Base-by-base conservation (phyloP, 495 filamentous ascomycete species). In the Tricharina praecox region DNA sequence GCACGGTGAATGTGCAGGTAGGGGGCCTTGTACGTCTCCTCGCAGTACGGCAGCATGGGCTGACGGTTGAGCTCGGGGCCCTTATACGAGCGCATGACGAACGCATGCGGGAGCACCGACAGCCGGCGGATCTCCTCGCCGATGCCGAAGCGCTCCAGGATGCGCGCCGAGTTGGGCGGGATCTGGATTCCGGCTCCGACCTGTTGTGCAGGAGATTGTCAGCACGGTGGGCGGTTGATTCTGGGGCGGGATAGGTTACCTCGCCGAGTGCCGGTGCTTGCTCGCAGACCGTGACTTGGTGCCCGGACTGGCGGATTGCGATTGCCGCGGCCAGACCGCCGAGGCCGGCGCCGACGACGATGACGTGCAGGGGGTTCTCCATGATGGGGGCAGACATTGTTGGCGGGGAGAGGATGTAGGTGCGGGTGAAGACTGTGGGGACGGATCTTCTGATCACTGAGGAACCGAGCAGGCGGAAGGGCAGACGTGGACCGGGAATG, bases 1-100 rank as follows among this genome's bases (percentile, higher is more conserved):
- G 69, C 72, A 24, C 73, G 66, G 58, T 75, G 71, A 15, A 76
- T 49, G 46, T 70, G 68, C 64, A 63, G 69, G 60, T 74, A 76
- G 13, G 73, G 72, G 8, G 62, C 64, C 4, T 61, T 60, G 50
- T 75, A 74, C 16, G 61, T 64, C 11, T 64, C 54, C 19, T 60
- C 53, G 24, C 68, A 61, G 16, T 63, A 59, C 0, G 55, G 55
- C 7, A 63, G 52, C 21, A 65, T 54, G 9, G 61, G 55, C 5
- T 62, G 28, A 0, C 53, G 50, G 18, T 62, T 48, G 0, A 67
- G 9, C 19, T 58, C 54, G 19, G 52, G 55, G 5, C 67, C 67
- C 38, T 51, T 36, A 54, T 63, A 41, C 52, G 50, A 9, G 36
- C 56, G 30, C 50, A 48, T 33, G 48, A 59, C 23, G 24, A 51